Evolutionary conservation across 805 yeast species (phyloP).

Genomic region (Naumovozyma castellii): DNA sequence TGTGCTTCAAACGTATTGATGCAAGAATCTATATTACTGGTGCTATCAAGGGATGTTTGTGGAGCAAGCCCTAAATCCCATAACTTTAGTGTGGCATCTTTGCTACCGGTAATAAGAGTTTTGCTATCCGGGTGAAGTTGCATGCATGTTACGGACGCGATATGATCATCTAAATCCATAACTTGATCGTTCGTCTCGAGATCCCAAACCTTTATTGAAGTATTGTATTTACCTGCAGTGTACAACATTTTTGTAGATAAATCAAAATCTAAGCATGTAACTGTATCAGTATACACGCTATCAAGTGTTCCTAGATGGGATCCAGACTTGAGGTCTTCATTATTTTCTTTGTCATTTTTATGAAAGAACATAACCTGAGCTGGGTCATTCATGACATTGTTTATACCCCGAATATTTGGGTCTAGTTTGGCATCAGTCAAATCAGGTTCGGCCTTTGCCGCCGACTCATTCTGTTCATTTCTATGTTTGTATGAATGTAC

Average conservation of each 20-base stretch:
- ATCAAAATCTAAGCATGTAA: constrained; percentile 57
- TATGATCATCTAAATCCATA: constrained; percentile 56
- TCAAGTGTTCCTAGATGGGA: constrained; percentile 40
- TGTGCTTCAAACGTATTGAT: constrained; percentile 52
- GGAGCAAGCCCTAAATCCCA: constrained; percentile 40
- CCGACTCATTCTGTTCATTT: background rate
- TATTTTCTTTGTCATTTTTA: background rate
- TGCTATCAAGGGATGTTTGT: too few relatives aligned
- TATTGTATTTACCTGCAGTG: constrained; percentile 63
- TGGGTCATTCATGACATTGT: too few relatives aligned
- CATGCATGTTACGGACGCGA: constrained; percentile 49
- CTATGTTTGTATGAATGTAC: background rate
- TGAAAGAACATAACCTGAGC: too few relatives aligned
- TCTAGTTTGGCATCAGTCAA: too few relatives aligned
- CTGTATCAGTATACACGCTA: constrained; percentile 43
- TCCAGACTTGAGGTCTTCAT: constrained; percentile 29
- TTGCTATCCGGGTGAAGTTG: constrained; percentile 43
- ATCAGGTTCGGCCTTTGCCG: too few relatives aligned
- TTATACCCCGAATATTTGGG: too few relatives aligned
- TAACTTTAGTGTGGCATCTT: constrained; percentile 51
- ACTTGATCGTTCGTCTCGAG: constrained; percentile 42
- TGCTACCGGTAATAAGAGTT: constrained; percentile 41
- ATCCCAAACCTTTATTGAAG: constrained; percentile 79
- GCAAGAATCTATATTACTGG: constrained; percentile 26
- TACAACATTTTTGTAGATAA: constrained; percentile 66